These are phyloP conservation scores for Tetragonia tetragonoides DNA, from an alignment of 148 eudicot species.

Conservation along the genomic window DNA sequence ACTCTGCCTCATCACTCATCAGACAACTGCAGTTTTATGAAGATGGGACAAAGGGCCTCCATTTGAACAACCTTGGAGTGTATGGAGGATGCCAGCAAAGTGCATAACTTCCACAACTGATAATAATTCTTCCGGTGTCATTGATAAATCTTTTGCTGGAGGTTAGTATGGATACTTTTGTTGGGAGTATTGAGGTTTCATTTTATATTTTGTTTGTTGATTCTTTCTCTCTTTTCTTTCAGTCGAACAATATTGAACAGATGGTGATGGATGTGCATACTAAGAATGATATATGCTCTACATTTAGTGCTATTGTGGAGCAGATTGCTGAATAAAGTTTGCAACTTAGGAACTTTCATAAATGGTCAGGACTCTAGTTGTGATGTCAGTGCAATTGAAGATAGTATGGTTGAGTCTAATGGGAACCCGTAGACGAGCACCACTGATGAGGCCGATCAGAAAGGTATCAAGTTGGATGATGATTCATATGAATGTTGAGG, in stretches of 20 bases:
- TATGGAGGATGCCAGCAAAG: too few relatives aligned
- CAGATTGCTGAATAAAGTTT: slow-evolving; percentile 52
- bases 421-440: slow-evolving; percentile 13
- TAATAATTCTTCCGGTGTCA: too few relatives aligned
- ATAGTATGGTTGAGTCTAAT: background rate
- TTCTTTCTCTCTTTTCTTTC: slow-evolving; percentile 4
- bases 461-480: slow-evolving; percentile 34
- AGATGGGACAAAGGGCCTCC: too few relatives aligned
- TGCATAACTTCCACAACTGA: too few relatives aligned
- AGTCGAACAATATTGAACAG: slow-evolving; percentile 57
- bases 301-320: slow-evolving; percentile 58
- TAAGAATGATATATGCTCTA: slow-evolving; percentile 66
- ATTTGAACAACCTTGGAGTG: too few relatives aligned
- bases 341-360: too few relatives aligned
- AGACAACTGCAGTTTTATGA: too few relatives aligned
- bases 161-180: slow-evolving; percentile 25
- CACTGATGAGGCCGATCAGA: slow-evolving; percentile 15
- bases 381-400: too few relatives aligned
- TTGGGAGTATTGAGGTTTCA: slow-evolving; percentile 18
- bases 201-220: background rate
- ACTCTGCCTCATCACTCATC: slow-evolving; percentile 86
- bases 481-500: slow-evolving; percentile 46
- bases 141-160: too few relatives aligned
- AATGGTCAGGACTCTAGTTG: too few relatives aligned
- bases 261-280: slow-evolving; percentile 55